Evolutionary conservation across 257 asterid genomes (phyloP), one percentile per base, ranked within the genome.

Genomic region (Coffea eugenioides): DNA sequence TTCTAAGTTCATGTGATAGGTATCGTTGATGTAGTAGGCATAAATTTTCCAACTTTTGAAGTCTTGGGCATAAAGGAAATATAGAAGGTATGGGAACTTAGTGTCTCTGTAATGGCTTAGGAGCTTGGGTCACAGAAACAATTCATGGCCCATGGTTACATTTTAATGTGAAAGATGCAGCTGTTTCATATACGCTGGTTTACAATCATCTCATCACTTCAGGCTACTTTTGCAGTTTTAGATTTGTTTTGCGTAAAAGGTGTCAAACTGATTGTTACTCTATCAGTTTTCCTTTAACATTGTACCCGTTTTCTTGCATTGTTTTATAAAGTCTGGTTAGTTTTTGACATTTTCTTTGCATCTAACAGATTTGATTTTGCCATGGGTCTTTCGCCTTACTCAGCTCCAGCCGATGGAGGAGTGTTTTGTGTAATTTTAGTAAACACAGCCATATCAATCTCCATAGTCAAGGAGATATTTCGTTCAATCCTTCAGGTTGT

Each of bases 341-440:
- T 54, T 21, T n/a, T 36, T 66, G 18, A 16, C 15, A 15, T 82
- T 15, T 31, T 8, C 3, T 36, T 64, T 57, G 51, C 7, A 15
- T 72, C 41, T 54, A 21, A 59, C 77, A 77, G 71, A 51, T 73
- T 79, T 27, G 0, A 75, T 74, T 9, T 34, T 46, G 81, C 67
- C 69, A 94, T 94, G 98, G 97, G 97, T 54, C 92, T 94, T 41
- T 91, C 97, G 6, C 89, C 96, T 48, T 95, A 95, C 77, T 92
- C 95, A 6, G 77, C 91, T 79, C 97, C 98, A 71, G 90, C 97
- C 2, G 98, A 94, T 65, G 97, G 93, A 0, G 98, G 98, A 39
- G 93, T 93, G 36, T 91, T 94, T 72, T 95, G 95, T 59, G 88
- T 95, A 71, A 90, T 95, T 64, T 88, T 95, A 46, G 94, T 92